A percentile compares a stretch with the other conserved stretches of the same genome.
These are phyloP conservation scores for Hibiscus syriacus DNA, from an alignment of 345 rosid genomes.

Conservation along the genomic window DNA sequence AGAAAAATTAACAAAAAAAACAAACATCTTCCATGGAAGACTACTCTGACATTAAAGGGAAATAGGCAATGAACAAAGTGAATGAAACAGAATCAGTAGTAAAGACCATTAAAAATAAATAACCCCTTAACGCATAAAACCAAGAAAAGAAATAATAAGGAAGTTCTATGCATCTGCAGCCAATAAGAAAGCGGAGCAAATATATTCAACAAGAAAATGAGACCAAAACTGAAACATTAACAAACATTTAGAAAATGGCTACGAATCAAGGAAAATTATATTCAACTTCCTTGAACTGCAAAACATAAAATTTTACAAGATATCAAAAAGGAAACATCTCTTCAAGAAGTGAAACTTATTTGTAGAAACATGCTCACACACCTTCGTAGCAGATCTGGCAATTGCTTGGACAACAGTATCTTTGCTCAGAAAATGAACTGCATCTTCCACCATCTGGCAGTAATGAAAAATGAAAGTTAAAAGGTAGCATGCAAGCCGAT, in stretches of 20 bases:
- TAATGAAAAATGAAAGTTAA: conserved; percentile 18
- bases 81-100: background rate
- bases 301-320: background rate
- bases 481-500: background rate
- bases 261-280: conserved; percentile 1
- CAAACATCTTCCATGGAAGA: background rate
- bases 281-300: conserved; percentile 4
- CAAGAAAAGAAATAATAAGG: background rate
- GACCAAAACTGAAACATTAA: background rate
- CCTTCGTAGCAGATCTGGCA: conserved; percentile 97
- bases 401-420: conserved; percentile 97
- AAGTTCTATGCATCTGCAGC: background rate
- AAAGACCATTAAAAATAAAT: background rate
- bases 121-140: background rate
- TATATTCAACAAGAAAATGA: background rate
- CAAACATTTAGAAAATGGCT: background rate
- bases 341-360: background rate
- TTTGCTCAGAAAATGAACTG: conserved; percentile 93
- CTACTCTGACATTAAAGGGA: background rate
- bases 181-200: background rate
- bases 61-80: background rate
- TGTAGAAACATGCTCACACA: conserved; percentile 19
- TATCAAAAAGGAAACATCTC: conserved; percentile 1
- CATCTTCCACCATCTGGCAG: conserved; percentile 95
- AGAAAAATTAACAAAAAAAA: background rate